A percentile compares a stretch with the other conserved stretches of the same genome.
phyloP scores from a whole-genome alignment of 176 grass and related monocot species.

The Carex pumila region DNA sequence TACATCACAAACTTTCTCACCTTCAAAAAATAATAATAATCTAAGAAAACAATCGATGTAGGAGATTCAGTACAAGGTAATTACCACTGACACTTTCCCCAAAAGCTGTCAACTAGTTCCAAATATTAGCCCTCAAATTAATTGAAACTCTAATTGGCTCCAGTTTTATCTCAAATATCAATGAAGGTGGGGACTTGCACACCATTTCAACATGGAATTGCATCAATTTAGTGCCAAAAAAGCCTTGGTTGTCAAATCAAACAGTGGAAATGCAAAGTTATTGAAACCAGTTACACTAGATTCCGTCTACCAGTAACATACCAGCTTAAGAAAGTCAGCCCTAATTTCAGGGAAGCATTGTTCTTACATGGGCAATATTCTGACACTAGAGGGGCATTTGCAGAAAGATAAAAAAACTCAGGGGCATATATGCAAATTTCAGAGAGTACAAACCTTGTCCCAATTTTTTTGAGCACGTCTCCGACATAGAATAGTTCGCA shows the following conservation, averaged over 20 bases:
- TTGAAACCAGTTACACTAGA: not conserved
- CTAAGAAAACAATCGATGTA: not conserved
- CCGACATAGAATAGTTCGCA: constrained; percentile 54
- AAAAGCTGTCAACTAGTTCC: not conserved
- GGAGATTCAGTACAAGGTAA: not conserved
- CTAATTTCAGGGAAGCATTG: not conserved
- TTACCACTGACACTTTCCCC: not conserved
- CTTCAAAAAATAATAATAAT: constrained; percentile 29
- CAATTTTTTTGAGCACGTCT: constrained; percentile 67
- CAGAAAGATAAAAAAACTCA: not conserved
- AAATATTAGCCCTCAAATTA: not conserved
- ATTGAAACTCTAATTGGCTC: not conserved
- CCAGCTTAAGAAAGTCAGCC: not conserved
- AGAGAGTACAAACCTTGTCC: constrained; percentile 65
- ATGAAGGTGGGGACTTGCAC: not conserved
- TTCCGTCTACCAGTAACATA: not conserved
- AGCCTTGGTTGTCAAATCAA: not conserved
- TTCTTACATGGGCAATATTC: not conserved
- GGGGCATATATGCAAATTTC: not conserved
- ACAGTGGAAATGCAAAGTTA: not conserved
- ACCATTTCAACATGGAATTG: not conserved
- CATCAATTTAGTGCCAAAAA: not conserved
- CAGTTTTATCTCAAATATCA: not conserved
- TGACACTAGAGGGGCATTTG: not conserved
- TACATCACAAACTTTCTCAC: constrained; percentile 96